Conservation (phyloP, 2,329 filamentous ascomycete species). For the Ophiosphaerella korrae region DNA sequence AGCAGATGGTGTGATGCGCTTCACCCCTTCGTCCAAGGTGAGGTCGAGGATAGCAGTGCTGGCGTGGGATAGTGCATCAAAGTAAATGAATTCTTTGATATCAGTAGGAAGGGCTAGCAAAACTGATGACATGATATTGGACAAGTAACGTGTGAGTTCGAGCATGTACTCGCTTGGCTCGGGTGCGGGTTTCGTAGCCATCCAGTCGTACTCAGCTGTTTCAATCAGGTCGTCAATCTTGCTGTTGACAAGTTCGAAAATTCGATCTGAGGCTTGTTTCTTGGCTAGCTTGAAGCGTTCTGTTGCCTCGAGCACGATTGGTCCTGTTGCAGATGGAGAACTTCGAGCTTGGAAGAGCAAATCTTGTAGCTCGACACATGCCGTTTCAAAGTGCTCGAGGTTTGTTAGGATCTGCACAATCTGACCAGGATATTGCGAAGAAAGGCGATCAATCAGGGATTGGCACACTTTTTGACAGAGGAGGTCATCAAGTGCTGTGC, state of each 20-base stretch:
- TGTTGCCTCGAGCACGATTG: slow-evolving; percentile 80
- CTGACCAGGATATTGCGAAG: slow-evolving; percentile 92
- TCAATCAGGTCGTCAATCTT: slow-evolving; percentile 98
- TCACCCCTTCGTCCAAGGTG: slow-evolving; percentile 78
- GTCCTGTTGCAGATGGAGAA: slow-evolving; percentile 78
- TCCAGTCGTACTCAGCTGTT: slow-evolving; percentile 96
- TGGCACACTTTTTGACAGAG: slow-evolving; percentile 90
- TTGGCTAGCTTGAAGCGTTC: slow-evolving; percentile 87
- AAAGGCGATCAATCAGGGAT: slow-evolving; percentile 83
- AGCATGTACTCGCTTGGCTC: slow-evolving; percentile 95
- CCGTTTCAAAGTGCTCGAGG: slow-evolving; percentile 92
- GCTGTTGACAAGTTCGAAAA: slow-evolving; percentile 97
- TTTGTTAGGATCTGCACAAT: slow-evolving; percentile 99
- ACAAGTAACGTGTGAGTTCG: slow-evolving; percentile 88
- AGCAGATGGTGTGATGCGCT: slow-evolving; percentile 84
- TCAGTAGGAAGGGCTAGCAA: slow-evolving; percentile 90
- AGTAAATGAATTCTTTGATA: slow-evolving; percentile 98
- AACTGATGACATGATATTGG: slow-evolving; percentile 95
- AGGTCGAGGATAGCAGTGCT: slow-evolving; percentile 81
- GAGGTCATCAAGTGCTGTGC: slow-evolving; percentile 89
- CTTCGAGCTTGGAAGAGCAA: slow-evolving; percentile 84
- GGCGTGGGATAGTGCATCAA: slow-evolving; percentile 91
- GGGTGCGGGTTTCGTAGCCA: slow-evolving; percentile 63
- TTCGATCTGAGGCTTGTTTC: slow-evolving; percentile 94
- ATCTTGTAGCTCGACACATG: slow-evolving; percentile 86